These are phyloP conservation scores for Populus hybrid DNA, from an alignment of 441 rosid genomes.

Conservation along the genomic window DNA sequence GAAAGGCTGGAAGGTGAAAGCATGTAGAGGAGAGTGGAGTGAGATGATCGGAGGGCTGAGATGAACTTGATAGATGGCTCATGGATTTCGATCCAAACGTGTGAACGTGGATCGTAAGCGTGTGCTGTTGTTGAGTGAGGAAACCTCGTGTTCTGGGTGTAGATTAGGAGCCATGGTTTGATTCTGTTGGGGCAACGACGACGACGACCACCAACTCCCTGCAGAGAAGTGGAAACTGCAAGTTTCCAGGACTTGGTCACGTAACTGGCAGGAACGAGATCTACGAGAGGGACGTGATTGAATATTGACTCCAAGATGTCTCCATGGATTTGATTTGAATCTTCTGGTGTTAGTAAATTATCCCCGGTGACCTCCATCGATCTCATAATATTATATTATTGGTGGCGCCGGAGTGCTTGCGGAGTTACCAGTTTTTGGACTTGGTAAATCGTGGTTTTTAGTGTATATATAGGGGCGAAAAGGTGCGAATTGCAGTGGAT, in stretches of 20 bases:
- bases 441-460: background rate
- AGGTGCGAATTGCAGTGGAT: background rate
- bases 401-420: background rate
- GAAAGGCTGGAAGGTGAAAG: constrained; percentile 51
- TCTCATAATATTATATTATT: background rate
- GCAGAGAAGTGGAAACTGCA: constrained; percentile 62
- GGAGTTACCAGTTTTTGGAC: background rate
- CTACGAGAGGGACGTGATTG: constrained; percentile 50
- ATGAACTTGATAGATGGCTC: constrained; percentile 18
- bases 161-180: constrained; percentile 72
- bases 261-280: constrained; percentile 50
- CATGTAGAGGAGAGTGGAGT: constrained; percentile 57
- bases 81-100: constrained; percentile 43
- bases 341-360: constrained; percentile 6
- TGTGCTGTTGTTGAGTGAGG: constrained; percentile 35
- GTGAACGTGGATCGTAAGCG: constrained; percentile 74
- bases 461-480: background rate
- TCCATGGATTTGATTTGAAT: constrained; percentile 32
- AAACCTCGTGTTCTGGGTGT: constrained; percentile 35
- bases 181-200: constrained; percentile 29
- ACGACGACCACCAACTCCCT: background rate
- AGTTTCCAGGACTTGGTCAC: constrained; percentile 70
- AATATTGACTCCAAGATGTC: constrained; percentile 53
- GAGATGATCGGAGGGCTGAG: constrained; percentile 49
- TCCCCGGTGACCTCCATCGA: background rate